These are phyloP conservation scores for Phytophthora sp. DNA, from an alignment of 352 stramenopile species.

Conservation along the genomic window DNA sequence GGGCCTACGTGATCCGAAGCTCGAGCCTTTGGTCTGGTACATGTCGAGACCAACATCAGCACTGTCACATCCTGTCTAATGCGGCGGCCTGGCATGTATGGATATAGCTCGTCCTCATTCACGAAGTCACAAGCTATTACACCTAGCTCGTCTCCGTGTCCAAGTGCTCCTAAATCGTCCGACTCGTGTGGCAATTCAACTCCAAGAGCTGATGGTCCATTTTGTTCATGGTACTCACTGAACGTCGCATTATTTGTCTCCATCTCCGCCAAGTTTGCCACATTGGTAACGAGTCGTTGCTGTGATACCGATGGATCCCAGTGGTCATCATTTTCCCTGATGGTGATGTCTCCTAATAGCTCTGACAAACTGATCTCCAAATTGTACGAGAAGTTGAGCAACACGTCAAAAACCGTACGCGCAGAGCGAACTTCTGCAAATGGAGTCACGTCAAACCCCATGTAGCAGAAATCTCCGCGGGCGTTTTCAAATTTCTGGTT, in stretches of 20 bases:
- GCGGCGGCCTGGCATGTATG: constrained; percentile 26
- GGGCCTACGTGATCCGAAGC: not conserved
- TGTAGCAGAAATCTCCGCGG: constrained; percentile 43
- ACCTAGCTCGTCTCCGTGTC: constrained; percentile 33
- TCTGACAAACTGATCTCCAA: constrained; percentile 62
- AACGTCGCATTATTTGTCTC: constrained; percentile 56
- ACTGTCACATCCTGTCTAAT: constrained; percentile 48
- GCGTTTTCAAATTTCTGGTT: constrained; percentile 52
- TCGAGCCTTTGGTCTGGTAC: constrained; percentile 21
- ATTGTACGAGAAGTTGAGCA: constrained; percentile 54
- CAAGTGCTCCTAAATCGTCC: constrained; percentile 23
- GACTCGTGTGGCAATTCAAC: constrained; percentile 23
- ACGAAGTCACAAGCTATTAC: constrained; percentile 49
- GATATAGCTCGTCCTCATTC: constrained; percentile 49
- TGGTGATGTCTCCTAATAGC: constrained; percentile 52
- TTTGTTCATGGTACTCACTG: constrained; percentile 37
- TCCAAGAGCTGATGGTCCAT: constrained; percentile 21
- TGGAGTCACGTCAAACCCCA: constrained; percentile 61
- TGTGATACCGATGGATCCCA: constrained; percentile 45
- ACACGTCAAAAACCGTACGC: constrained; percentile 49
- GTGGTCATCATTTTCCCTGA: constrained; percentile 55
- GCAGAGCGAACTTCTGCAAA: constrained; percentile 35
- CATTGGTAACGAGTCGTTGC: constrained; percentile 43
- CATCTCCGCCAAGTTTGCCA: constrained; percentile 38
- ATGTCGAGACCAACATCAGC: constrained; percentile 37